These are phyloP conservation scores for Extremus antarcticus DNA, from an alignment of 495 filamentous ascomycete genomes.

Conservation along the genomic window DNA sequence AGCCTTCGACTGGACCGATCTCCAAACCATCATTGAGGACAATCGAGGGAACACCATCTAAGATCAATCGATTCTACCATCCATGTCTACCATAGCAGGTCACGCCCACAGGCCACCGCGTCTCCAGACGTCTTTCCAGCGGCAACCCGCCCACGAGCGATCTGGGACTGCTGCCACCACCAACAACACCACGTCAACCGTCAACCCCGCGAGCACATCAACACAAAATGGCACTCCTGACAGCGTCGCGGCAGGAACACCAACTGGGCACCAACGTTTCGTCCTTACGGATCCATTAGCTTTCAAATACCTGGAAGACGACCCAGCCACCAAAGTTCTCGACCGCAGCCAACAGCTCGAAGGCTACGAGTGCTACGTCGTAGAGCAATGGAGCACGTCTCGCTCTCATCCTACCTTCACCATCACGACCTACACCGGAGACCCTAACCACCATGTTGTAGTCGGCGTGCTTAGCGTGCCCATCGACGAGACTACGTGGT, in stretches of 20 bases:
- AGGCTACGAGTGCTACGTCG: slow-evolving; percentile 88
- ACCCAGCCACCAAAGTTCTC: slow-evolving; percentile 64
- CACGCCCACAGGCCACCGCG: not conserved
- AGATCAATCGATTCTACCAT: too few species aligned
- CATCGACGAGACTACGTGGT: slow-evolving; percentile 71
- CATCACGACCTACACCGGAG: slow-evolving; percentile 88
- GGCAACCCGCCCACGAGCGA: not conserved
- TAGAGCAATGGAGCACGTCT: slow-evolving; percentile 97
- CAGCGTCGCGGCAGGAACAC: not conserved
- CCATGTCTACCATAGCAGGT: not conserved
- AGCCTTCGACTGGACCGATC: too few species aligned
- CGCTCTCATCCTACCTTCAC: slow-evolving; percentile 80
- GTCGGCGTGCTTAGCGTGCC: slow-evolving; percentile 80
- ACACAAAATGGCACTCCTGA: slow-evolving; percentile 1
- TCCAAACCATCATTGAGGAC: too few species aligned
- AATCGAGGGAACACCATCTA: too few species aligned
- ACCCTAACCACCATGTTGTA: slow-evolving; percentile 61
- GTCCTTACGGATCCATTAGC: slow-evolving; percentile 35
- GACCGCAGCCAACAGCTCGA: slow-evolving; percentile 54
- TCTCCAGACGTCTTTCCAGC: not conserved
- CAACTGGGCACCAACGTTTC: slow-evolving; percentile 29
- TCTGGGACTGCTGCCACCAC: not conserved
- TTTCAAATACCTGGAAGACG: slow-evolving; percentile 70
- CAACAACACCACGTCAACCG: not conserved
- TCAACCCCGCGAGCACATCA: not conserved